Evolutionary conservation across 1,284 basidiomycete genomes (phyloP).

Genomic region (Ustilago shanxiensis): DNA sequence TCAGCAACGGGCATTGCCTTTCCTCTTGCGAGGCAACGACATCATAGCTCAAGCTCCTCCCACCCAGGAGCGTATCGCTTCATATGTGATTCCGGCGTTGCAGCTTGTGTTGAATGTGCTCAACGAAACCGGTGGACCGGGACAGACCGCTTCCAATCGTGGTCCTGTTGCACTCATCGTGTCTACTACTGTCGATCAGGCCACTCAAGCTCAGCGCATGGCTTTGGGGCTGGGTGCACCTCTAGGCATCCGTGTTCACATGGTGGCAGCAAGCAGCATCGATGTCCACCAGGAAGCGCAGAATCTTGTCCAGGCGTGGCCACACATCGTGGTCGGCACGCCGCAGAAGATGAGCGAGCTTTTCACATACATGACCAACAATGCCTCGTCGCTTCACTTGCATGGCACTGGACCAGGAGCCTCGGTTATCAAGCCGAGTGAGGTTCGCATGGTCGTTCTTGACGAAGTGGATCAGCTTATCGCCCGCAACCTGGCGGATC

Average conservation of each 20-base stretch:
- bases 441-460: slow-evolving; percentile 90
- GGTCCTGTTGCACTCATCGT: slow-evolving; percentile 77
- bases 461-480: slow-evolving; percentile 99
- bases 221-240: slow-evolving; percentile 91
- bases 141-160: slow-evolving; percentile 68
- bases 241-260: slow-evolving; percentile 62
- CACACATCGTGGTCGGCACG: slow-evolving; percentile 95
- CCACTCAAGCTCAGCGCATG: slow-evolving; percentile 97
- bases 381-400: slow-evolving; percentile 25
- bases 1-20: slow-evolving; percentile 94
- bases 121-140: slow-evolving; percentile 41
- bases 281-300: slow-evolving; percentile 58
- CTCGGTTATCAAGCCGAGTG: slow-evolving; percentile 74
- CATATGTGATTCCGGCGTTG: slow-evolving; percentile 75
- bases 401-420: slow-evolving; percentile 26
- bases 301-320: slow-evolving; percentile 69
- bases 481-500: slow-evolving; percentile 94
- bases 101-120: slow-evolving; percentile 60
- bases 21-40: slow-evolving; percentile 90
- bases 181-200: slow-evolving; percentile 97
- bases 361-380: slow-evolving; percentile 81
- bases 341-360: slow-evolving; percentile 94
- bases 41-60: slow-evolving; percentile 98
- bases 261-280: slow-evolving; percentile 52
- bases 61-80: slow-evolving; percentile 96